Evolutionary conservation across 2,329 filamentous ascomycete species (phyloP), one percentile per base, ranked within the genome.

Genomic region (Microsporum audouinii): DNA sequence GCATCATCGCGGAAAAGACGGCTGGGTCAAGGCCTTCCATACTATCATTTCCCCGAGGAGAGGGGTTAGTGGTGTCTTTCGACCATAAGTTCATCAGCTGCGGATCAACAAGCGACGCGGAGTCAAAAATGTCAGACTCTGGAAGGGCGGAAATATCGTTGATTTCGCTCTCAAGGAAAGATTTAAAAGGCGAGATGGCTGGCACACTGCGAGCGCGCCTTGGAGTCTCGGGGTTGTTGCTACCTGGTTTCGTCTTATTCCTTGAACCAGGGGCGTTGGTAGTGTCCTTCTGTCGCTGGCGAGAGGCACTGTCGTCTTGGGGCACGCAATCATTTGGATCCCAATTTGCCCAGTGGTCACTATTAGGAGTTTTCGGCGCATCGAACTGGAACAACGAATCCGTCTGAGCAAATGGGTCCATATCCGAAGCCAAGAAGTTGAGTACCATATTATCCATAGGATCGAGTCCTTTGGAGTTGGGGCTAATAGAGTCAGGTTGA

Each of bases 281-380:
- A 4, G 41, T 12, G 14, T 55, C 49, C 36, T 41, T 39, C 12
- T 43, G 57, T 10, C 8, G 39, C n/a, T 49, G 17, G 27, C 14
- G 41, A 10, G 39, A 59, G 2, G 31, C 31, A n/a, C 29, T 34
- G 27, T 38, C 67, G 36, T 60, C 59, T 0, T 70, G 69, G 34
- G 73, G 74, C n/a, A 71, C 65, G 38, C 70, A 73, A 60, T 73
- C 68, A 0, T 69, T 68, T 34, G 71, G 70, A 34, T 74, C 66
- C 73, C 73, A 75, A 60, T 74, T 71, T 1, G 68, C 66, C 74
- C 74, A 76, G 64, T 68, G 68, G 36, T 66, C 66, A 58, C 64
- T 65, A 10, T 63, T 56, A 10, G 62, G 61, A 51, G 63, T 64
- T 55, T 71, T 70, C 14, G 64, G 61, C 12, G 66, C 65, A 31